phyloP scores from a whole-genome alignment of 805 yeast genomes.

The Starmerella floris region DNA sequence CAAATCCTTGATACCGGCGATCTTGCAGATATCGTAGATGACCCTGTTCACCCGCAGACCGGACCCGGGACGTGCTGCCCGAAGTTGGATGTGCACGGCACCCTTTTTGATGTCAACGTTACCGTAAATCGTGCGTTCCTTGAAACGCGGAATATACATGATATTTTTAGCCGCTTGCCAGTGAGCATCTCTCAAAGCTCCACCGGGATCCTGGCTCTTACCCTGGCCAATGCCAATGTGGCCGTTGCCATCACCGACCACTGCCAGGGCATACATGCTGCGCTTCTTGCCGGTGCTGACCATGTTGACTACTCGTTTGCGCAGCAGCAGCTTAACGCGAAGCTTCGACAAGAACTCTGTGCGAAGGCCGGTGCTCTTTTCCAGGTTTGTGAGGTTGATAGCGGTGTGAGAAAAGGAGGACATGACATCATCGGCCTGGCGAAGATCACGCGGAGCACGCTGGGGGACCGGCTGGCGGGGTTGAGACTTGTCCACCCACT shows the following conservation, averaged over 20 bases:
- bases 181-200: conserved; percentile 71
- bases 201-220: conserved; percentile 48
- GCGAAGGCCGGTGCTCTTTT: conserved; percentile 26
- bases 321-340: conserved; percentile 23
- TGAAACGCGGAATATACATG: conserved; percentile 69
- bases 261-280: conserved; percentile 67
- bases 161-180: conserved; percentile 89
- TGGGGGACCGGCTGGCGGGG: conserved; percentile 49
- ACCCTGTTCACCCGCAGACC: conserved; percentile 86
- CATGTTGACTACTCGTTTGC: conserved; percentile 73
- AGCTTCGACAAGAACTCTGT: conserved; percentile 21
- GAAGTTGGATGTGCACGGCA: conserved; percentile 67
- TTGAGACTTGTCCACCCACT: conserved; percentile 35
- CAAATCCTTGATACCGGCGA: conserved; percentile 87
- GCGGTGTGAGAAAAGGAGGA: conserved; percentile 21
- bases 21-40: conserved; percentile 79
- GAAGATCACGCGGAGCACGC: conserved; percentile 37
- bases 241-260: conserved; percentile 88
- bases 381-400: conserved; percentile 25
- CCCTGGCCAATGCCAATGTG: conserved; percentile 94
- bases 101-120: conserved; percentile 72
- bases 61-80: conserved; percentile 84
- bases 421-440: conserved; percentile 26
- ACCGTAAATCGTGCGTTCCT: conserved; percentile 81
- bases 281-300: conserved; percentile 43